Conservation (phyloP, 2,329 filamentous ascomycete species). For the Pseudogymnoascus sp. region DNA sequence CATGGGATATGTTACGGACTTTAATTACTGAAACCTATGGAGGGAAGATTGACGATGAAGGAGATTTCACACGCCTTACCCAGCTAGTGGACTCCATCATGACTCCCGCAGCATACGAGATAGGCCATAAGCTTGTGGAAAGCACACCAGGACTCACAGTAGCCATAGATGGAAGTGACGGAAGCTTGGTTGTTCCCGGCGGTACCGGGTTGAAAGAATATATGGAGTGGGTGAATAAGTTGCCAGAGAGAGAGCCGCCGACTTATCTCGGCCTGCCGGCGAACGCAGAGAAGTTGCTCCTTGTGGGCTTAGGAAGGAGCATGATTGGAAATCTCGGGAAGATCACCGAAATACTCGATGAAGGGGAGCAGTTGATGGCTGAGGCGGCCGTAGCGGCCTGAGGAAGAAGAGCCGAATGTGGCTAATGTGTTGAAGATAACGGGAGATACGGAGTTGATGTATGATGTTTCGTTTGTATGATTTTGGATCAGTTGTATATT, state of each 20-base stretch:
- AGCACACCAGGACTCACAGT: slow-evolving; percentile 29
- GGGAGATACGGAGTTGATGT: neutral
- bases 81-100: slow-evolving; percentile 69
- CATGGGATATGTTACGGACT: slow-evolving; percentile 90
- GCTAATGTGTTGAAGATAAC: slow-evolving; percentile 5
- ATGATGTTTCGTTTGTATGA: slow-evolving; percentile 11
- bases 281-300: slow-evolving; percentile 89
- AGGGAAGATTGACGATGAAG: slow-evolving; percentile 90
- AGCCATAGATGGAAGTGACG: slow-evolving; percentile 34
- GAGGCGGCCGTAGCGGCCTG: slow-evolving; percentile 36
- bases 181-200: slow-evolving; percentile 63
- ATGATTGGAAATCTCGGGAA: slow-evolving; percentile 78
- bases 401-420: neutral
- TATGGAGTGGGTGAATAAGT: slow-evolving; percentile 77
- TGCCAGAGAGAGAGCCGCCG: slow-evolving; percentile 92
- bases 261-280: slow-evolving; percentile 89
- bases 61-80: slow-evolving; percentile 66
- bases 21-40: slow-evolving; percentile 92
- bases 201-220: slow-evolving; percentile 81
- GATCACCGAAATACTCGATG: slow-evolving; percentile 81
- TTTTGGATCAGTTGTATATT: slow-evolving; percentile 8
- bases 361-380: slow-evolving; percentile 82
- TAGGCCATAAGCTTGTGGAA: slow-evolving; percentile 81
- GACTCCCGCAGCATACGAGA: slow-evolving; percentile 82
- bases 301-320: slow-evolving; percentile 78